phyloP scores from a whole-genome alignment of 768 basidiomycete genomes.

The Cystofilobasidium capitatum region DNA sequence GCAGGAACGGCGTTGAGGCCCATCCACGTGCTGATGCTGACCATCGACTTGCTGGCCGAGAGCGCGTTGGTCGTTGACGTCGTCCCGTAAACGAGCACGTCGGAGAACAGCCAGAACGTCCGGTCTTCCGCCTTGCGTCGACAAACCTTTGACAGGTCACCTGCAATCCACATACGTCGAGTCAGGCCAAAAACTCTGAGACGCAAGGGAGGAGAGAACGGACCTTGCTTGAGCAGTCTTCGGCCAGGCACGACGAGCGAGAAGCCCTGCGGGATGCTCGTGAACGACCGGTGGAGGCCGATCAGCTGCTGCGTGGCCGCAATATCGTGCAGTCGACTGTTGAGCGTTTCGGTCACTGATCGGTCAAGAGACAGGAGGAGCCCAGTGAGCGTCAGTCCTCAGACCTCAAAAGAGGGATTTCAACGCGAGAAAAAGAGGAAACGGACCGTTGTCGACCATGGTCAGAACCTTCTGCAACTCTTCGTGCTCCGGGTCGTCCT shows the following conservation, averaged over 20 bases:
- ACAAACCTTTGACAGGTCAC: slow-evolving; percentile 21
- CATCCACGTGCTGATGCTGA: slow-evolving; percentile 32
- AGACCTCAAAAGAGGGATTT: too few species aligned
- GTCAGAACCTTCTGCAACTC: slow-evolving; percentile 53
- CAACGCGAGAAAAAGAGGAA: background rate
- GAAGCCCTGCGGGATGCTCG: slow-evolving; percentile 53
- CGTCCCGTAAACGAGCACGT: slow-evolving; percentile 27
- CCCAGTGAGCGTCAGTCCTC: background rate
- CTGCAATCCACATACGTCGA: background rate
- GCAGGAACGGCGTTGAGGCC: slow-evolving; percentile 59
- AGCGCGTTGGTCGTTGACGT: background rate
- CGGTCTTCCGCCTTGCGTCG: slow-evolving; percentile 12
- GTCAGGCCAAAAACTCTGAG: background rate
- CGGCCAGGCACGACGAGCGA: slow-evolving; percentile 73
- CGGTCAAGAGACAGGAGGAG: background rate
- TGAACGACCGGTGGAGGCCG: slow-evolving; percentile 66
- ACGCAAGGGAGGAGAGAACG: background rate
- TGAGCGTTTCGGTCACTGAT: slow-evolving; percentile 64
- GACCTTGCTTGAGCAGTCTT: slow-evolving; percentile 55
- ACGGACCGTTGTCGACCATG: slow-evolving; percentile 65
- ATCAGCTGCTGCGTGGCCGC: slow-evolving; percentile 65
- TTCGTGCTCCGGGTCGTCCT: slow-evolving; percentile 57
- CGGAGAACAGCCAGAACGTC: slow-evolving; percentile 28
- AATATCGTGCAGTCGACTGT: slow-evolving; percentile 68
- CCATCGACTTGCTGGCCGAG: slow-evolving; percentile 12